Evolutionary conservation across 306 rosid genomes (phyloP).

Genomic region (Sicyos baderoa): DNA sequence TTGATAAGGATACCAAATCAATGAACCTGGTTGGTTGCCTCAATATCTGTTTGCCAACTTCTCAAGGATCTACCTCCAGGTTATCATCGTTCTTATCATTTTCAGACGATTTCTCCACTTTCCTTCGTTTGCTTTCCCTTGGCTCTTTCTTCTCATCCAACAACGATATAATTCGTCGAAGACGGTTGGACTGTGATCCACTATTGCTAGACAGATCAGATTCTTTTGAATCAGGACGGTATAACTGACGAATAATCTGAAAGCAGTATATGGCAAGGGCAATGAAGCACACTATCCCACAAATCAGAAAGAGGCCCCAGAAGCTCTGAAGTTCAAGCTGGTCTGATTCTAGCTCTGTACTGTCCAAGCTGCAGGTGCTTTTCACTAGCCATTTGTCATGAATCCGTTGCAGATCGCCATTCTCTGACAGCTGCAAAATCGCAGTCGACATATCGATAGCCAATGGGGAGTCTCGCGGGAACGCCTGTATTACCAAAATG

Average conservation of each 20-base stretch:
- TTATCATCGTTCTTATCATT: constrained; percentile 23
- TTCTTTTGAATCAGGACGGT: constrained; percentile 31
- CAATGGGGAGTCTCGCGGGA: constrained; percentile 84
- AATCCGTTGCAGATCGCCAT: constrained; percentile 88
- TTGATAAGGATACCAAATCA: background rate
- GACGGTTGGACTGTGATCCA: constrained; percentile 30
- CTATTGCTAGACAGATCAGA: constrained; percentile 21
- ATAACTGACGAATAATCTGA: constrained; percentile 36
- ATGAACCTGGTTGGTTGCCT: constrained; percentile 2
- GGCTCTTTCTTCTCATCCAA: constrained; percentile 60
- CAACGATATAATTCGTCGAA: constrained; percentile 52
- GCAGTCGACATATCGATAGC: constrained; percentile 89
- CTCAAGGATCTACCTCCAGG: constrained; percentile 23
- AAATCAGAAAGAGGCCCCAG: constrained; percentile 81
- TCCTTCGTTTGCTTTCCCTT: constrained; percentile 49
- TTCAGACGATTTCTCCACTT: constrained; percentile 29
- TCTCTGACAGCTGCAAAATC: constrained; percentile 82
- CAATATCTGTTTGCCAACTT: constrained; percentile 17
- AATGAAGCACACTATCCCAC: constrained; percentile 60
- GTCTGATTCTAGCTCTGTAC: constrained; percentile 54
- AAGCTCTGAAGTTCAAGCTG: constrained; percentile 75
- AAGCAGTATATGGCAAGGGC: constrained; percentile 56
- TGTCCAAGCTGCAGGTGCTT: constrained; percentile 46
- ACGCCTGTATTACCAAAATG: constrained; percentile 41
- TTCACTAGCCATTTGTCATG: constrained; percentile 80